phyloP scores from a whole-genome alignment of 164 flowering plant species.

The Euptelea pleiosperma region DNA sequence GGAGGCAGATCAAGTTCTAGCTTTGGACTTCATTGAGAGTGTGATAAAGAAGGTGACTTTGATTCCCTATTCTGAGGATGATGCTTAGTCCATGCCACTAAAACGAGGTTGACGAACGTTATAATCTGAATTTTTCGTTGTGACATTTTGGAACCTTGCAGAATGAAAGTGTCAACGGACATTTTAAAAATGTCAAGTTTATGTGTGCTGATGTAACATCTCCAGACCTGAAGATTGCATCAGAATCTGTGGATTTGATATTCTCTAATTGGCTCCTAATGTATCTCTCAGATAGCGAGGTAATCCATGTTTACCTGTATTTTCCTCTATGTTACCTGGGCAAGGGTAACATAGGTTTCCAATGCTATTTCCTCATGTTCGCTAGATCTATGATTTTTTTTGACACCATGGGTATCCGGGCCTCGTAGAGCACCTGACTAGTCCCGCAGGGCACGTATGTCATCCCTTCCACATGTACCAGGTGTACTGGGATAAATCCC shows the following conservation, averaged over 20 bases:
- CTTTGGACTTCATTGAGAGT: constrained; percentile 83
- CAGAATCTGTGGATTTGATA: constrained; percentile 74
- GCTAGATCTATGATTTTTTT: too few species aligned
- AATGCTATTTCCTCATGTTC: too few species aligned
- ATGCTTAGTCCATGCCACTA: neutral
- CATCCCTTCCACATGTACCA: too few species aligned
- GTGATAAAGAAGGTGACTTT: constrained; percentile 71
- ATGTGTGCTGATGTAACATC: constrained; percentile 93
- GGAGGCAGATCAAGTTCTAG: constrained; percentile 72
- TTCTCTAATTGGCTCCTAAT: constrained; percentile 93
- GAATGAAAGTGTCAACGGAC: constrained; percentile 82
- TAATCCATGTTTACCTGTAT: too few species aligned
- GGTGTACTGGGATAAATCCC: too few species aligned
- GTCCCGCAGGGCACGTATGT: too few species aligned
- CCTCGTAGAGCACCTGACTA: too few species aligned
- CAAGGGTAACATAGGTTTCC: too few species aligned
- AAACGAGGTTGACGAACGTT: too few species aligned
- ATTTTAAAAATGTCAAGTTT: constrained; percentile 71
- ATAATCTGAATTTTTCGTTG: too few species aligned
- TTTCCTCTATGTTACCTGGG: too few species aligned
- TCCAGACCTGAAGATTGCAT: constrained; percentile 54
- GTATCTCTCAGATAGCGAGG: constrained; percentile 96
- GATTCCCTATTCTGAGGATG: neutral
- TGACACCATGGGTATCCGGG: too few species aligned
- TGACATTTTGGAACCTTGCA: constrained; percentile 30